These are phyloP conservation scores for Saccharomycopsis sp. DNA, from an alignment of 805 yeast genomes.

Conservation along the genomic window DNA sequence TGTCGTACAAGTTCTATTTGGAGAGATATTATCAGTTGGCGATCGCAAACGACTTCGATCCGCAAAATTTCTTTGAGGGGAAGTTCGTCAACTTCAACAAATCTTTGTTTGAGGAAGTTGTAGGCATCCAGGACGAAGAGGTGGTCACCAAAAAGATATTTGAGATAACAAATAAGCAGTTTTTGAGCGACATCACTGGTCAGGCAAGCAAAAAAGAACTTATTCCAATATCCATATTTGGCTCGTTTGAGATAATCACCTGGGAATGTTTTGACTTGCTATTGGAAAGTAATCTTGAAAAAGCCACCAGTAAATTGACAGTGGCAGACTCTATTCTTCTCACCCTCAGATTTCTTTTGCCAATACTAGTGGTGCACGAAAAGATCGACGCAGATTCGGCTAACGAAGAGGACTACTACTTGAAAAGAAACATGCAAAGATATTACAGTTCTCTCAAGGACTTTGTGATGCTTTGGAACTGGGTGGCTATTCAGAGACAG, in stretches of 20 bases:
- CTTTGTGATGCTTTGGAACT: slow-evolving; percentile 30
- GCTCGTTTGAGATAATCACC: slow-evolving; percentile 5
- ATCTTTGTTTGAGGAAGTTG: slow-evolving; percentile 35
- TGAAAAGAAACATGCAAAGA: slow-evolving; percentile 17
- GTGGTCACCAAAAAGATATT: slow-evolving; percentile 32
- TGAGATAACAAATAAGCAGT: slow-evolving; percentile 32
- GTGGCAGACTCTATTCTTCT: slow-evolving; percentile 32
- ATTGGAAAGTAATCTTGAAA: slow-evolving; percentile 1
- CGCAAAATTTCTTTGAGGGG: slow-evolving; percentile 34
- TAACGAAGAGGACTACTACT: slow-evolving; percentile 2
- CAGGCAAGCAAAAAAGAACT: neutral
- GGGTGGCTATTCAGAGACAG: slow-evolving; percentile 28
- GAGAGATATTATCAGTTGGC: slow-evolving; percentile 45
- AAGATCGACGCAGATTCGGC: neutral
- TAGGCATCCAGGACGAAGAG: slow-evolving; percentile 25
- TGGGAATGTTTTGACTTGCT: neutral
- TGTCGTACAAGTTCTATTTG: slow-evolving; percentile 6
- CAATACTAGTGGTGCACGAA: slow-evolving; percentile 25
- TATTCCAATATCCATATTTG: slow-evolving; percentile 13
- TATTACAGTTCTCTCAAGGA: slow-evolving; percentile 26
- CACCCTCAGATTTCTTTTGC: slow-evolving; percentile 37
- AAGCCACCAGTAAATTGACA: neutral
- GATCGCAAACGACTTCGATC: slow-evolving; percentile 59
- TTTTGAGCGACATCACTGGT: neutral
- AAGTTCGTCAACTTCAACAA: slow-evolving; percentile 32